Conservation (phyloP, 2,329 filamentous ascomycete genomes). For the Graphilbum fragrans region DNA sequence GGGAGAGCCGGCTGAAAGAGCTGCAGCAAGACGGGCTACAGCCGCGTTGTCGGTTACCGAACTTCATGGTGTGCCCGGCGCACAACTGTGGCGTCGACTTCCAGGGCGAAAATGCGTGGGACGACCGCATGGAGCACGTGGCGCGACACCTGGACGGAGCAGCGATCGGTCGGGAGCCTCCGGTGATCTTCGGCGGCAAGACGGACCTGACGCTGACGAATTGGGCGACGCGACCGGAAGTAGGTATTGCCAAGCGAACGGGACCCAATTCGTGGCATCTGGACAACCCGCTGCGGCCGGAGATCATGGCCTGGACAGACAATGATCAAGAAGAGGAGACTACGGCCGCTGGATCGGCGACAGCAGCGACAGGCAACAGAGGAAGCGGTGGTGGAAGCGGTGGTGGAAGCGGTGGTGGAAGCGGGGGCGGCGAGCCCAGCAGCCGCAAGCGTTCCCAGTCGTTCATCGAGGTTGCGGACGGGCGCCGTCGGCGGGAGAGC, state of each 20-base stretch:
- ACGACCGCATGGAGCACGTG: slow-evolving; percentile 77
- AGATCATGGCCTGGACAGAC: slow-evolving; percentile 9
- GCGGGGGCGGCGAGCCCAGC: not conserved
- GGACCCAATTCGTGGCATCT: slow-evolving; percentile 10
- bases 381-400: not conserved
- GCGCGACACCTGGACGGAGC: slow-evolving; percentile 62
- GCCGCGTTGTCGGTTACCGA: slow-evolving; percentile 50
- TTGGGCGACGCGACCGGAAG: slow-evolving; percentile 25
- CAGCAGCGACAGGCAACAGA: not conserved
- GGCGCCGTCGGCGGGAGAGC: not conserved
- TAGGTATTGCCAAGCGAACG: slow-evolving; percentile 22
- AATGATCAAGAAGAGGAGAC: not conserved
- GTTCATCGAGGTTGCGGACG: slow-evolving; percentile 9
- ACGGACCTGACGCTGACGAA: slow-evolving; percentile 24
- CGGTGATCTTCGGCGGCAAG: slow-evolving; percentile 25
- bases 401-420: too few relatives aligned
- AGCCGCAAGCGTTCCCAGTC: slow-evolving; percentile 6
- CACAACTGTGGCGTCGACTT: slow-evolving; percentile 49
- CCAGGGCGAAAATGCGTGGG: slow-evolving; percentile 55
- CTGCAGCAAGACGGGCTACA: slow-evolving; percentile 48
- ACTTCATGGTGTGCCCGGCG: slow-evolving; percentile 47
- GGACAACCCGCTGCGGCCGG: slow-evolving; percentile 13
- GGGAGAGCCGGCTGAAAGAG: slow-evolving; percentile 41
- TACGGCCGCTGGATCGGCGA: too few relatives aligned
- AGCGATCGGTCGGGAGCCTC: slow-evolving; percentile 18